Percentiles rank a stretch among this genome's conserved stretches.
Conservation (phyloP, 2,329 filamentous ascomycete species). For the Colletotrichum sp. region DNA sequence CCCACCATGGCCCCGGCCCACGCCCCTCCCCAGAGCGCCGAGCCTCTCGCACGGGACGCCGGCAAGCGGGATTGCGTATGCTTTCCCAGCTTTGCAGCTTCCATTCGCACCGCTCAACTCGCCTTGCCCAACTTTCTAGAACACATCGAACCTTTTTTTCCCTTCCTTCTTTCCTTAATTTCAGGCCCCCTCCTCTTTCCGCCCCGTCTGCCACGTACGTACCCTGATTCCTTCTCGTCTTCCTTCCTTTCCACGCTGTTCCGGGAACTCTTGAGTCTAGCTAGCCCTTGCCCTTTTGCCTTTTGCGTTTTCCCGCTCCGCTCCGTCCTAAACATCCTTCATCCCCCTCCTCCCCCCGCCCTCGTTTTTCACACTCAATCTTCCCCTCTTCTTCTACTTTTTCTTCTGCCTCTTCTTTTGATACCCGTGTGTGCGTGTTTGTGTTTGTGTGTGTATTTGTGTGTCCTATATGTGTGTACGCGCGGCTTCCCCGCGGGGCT, state of each 20-base stretch:
- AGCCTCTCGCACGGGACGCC: constrained; percentile 21
- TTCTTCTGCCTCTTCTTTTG: background rate
- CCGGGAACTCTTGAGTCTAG: background rate
- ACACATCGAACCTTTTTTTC: background rate
- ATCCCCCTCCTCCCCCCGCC: background rate
- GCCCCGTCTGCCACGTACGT: background rate
- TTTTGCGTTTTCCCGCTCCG: background rate
- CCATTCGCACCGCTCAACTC: constrained; percentile 12
- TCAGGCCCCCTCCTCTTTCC: background rate
- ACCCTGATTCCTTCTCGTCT: background rate
- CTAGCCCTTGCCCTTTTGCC: background rate
- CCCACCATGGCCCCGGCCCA: constrained; percentile 14
- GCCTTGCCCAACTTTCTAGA: constrained; percentile 11
- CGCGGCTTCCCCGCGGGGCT: background rate
- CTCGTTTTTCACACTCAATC: background rate
- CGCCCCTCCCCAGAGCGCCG: constrained; percentile 19
- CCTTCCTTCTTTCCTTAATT: background rate
- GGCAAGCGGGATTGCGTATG: constrained; percentile 24
- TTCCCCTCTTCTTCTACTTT: background rate
- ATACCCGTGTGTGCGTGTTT: background rate
- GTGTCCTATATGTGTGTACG: background rate
- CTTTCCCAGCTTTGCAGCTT: constrained; percentile 18
- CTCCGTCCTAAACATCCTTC: background rate
- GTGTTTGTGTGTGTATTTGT: background rate
- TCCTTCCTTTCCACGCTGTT: background rate